Evolutionary conservation across 305 asterid species (phyloP).

Genomic region (Solanum hybrid): DNA sequence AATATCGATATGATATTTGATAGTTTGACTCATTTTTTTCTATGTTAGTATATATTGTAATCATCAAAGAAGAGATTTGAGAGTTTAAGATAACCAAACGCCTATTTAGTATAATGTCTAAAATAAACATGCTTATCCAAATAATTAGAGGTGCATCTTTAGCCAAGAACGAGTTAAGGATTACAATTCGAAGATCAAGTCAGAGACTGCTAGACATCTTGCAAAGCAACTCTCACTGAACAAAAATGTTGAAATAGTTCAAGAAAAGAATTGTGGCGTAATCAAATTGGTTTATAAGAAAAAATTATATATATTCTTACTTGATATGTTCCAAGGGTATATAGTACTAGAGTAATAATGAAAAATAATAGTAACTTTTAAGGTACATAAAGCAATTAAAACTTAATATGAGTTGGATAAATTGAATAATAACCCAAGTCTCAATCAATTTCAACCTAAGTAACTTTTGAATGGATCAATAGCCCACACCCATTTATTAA

Average conservation of each 20-base stretch:
- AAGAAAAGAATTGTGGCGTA: not conserved
- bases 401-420: not conserved
- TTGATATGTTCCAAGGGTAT: not conserved
- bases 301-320: too few relatives aligned
- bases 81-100: not conserved
- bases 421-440: not conserved
- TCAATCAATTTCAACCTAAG: not conserved
- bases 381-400: not conserved
- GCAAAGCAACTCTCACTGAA: not conserved
- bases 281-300: not conserved
- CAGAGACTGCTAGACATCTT: not conserved
- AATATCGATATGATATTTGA: too few relatives aligned
- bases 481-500: not conserved
- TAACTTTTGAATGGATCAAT: not conserved
- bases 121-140: not conserved
- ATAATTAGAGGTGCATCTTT: not conserved
- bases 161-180: not conserved
- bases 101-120: not conserved
- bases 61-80: not conserved
- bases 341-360: not conserved
- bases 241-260: not conserved
- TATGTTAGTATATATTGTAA: not conserved
- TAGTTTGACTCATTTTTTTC: not conserved
- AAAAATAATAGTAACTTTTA: not conserved
- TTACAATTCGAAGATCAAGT: not conserved